A percentile compares a stretch with the other conserved stretches of the same genome.
Conservation (phyloP, 495 filamentous ascomycete species). For the Neurospora tetrasperma region DNA sequence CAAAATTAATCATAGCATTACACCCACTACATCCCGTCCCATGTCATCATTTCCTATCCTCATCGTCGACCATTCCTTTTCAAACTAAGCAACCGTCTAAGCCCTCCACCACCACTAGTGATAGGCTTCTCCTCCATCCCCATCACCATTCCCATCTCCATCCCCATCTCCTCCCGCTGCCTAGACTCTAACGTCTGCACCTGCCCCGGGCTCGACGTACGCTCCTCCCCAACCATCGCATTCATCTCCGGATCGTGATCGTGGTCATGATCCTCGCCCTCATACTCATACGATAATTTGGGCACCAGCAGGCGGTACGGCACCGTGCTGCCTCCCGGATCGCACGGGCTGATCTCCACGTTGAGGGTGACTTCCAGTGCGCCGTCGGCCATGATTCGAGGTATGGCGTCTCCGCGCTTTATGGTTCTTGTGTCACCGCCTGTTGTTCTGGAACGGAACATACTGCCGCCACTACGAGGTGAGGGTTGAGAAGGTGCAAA, state of each 20-base stretch:
- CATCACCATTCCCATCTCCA: background rate
- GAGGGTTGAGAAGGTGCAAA: constrained; percentile 8
- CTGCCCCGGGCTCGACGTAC: constrained; percentile 5
- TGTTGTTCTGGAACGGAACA: constrained; percentile 65
- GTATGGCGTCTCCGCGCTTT: constrained; percentile 14
- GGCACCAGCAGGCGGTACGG: constrained; percentile 84
- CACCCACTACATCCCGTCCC: background rate
- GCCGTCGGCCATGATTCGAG: constrained; percentile 38
- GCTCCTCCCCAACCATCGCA: constrained; percentile 5
- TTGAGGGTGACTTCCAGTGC: constrained; percentile 80
- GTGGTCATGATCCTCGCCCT: constrained; percentile 19
- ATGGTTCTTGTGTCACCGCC: constrained; percentile 53
- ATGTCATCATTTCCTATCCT: background rate
- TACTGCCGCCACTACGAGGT: background rate
- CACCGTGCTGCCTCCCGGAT: constrained; percentile 80
- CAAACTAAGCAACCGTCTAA: constrained; percentile 14
- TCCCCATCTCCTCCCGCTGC: background rate
- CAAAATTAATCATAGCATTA: background rate
- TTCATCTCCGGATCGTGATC: constrained; percentile 2
- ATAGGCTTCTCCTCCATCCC: constrained; percentile 2
- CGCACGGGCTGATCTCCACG: constrained; percentile 71
- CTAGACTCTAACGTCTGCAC: background rate
- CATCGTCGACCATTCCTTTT: constrained; percentile 1
- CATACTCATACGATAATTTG: constrained; percentile 48
- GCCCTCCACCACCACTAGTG: constrained; percentile 1